Evolutionary conservation across 805 yeast genomes (phyloP).

Genomic region (Ogataea wickerhamii): DNA sequence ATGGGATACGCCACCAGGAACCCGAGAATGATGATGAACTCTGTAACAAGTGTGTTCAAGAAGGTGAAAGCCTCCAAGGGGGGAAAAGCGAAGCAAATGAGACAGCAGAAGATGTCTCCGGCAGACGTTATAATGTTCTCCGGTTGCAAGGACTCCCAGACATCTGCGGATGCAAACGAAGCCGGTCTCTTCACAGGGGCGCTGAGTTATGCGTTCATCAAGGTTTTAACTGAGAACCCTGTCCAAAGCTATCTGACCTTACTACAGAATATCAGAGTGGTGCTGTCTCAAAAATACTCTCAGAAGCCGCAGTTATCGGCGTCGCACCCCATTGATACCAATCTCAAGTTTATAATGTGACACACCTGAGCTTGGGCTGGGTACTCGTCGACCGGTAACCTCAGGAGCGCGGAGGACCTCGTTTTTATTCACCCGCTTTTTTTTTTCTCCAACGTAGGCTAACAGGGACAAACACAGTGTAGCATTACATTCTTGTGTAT

Average conservation of each 20-base stretch:
- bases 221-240: conserved; percentile 57
- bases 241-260: conserved; percentile 66
- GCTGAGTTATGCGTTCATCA: conserved; percentile 74
- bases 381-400: too few species aligned
- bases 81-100: conserved; percentile 37
- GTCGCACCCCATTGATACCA: conserved; percentile 75
- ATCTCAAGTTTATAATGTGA: conserved; percentile 36
- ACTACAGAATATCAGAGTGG: conserved; percentile 65
- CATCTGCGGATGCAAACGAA: conserved; percentile 77
- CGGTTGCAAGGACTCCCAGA: conserved; percentile 83
- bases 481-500: too few species aligned
- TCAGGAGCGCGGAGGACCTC: background rate
- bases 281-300: conserved; percentile 58
- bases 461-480: too few species aligned
- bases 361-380: too few species aligned
- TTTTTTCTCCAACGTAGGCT: too few species aligned
- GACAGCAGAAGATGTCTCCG: conserved; percentile 58
- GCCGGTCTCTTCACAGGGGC: conserved; percentile 78
- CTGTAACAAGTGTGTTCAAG: conserved; percentile 36
- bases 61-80: conserved; percentile 32
- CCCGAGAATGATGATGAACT: conserved; percentile 37
- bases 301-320: conserved; percentile 83
- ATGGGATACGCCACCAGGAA: conserved; percentile 61
- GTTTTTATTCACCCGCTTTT: too few species aligned
- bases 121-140: conserved; percentile 75